phyloP scores from a whole-genome alignment of 768 basidiomycete genomes.

The Auriscalpium microsporum region DNA sequence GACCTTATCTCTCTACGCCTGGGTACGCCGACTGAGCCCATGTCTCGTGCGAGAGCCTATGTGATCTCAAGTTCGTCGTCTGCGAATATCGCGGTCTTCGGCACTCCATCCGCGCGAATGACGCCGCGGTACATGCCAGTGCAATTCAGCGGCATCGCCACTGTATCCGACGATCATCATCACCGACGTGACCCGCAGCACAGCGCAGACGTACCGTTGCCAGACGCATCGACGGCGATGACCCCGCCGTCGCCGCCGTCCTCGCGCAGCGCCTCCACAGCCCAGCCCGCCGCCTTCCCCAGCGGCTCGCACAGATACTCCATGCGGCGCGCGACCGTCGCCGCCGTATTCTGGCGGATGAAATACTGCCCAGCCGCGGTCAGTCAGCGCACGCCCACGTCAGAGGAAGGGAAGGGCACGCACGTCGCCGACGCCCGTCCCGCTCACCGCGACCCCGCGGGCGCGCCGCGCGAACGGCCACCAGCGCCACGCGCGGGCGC shows the following conservation, averaged over 20 bases:
- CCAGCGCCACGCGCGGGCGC: conserved; percentile 23
- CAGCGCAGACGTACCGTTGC: conserved; percentile 44
- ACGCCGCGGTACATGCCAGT: conserved; percentile 80
- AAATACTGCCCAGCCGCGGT: conserved; percentile 45
- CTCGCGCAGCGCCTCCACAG: conserved; percentile 47
- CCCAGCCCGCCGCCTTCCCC: conserved; percentile 41
- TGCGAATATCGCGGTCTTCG: conserved; percentile 68
- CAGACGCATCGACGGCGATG: conserved; percentile 60
- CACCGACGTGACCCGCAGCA: no score
- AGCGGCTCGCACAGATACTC: conserved; percentile 51
- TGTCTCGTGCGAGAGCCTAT: no score
- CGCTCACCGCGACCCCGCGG: conserved; percentile 65
- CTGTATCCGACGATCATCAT: conserved; percentile 24
- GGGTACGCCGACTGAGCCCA: no score
- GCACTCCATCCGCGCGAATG: conserved; percentile 56
- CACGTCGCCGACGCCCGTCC: conserved; percentile 82
- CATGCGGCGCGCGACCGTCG: conserved; percentile 59
- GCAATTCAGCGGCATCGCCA: conserved; percentile 68
- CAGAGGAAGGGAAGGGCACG: conserved; percentile 16
- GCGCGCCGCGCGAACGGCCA: conserved; percentile 33
- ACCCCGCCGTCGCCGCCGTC: conserved; percentile 68
- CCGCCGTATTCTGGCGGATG: conserved; percentile 61
- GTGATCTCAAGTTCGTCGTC: conserved; percentile 40
- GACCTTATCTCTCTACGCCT: no score
- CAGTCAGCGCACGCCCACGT: background rate